phyloP scores from a whole-genome alignment of 352 stramenopile species.

The Phytophthora ohioensis region DNA sequence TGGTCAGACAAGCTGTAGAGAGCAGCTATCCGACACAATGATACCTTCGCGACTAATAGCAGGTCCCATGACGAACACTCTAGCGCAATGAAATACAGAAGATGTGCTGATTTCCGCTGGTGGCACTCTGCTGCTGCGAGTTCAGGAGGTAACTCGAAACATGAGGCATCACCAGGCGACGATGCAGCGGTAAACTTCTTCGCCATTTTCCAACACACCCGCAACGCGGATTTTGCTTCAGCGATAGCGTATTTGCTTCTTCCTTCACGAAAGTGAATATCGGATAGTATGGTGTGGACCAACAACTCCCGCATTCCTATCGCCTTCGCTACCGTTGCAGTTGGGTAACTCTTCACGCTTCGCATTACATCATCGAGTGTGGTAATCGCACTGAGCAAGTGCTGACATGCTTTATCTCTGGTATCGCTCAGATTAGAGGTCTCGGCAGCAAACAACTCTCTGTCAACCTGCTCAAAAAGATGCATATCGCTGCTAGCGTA shows the following conservation, averaged over 20 bases:
- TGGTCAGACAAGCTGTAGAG: conserved; percentile 63
- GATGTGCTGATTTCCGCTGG: conserved; percentile 26
- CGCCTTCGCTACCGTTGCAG: conserved; percentile 38
- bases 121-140: conserved; percentile 32
- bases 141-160: conserved; percentile 54
- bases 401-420: conserved; percentile 30
- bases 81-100: conserved; percentile 70
- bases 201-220: conserved; percentile 74
- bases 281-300: conserved; percentile 57
- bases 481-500: conserved; percentile 3
- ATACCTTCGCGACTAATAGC: conserved; percentile 61
- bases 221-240: conserved; percentile 67
- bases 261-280: conserved; percentile 65
- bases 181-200: conserved; percentile 47
- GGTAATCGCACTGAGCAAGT: conserved; percentile 37
- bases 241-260: conserved; percentile 49
- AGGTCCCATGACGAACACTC: conserved; percentile 82
- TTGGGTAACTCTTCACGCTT: conserved; percentile 12
- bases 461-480: conserved; percentile 50
- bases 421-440: conserved; percentile 10
- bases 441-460: conserved; percentile 39
- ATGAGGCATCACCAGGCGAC: conserved; percentile 14
- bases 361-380: conserved; percentile 26
- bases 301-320: conserved; percentile 64
- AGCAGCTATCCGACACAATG: conserved; percentile 66